Evolutionary conservation across 2,329 filamentous ascomycete species (phyloP).

Genomic region (Colletotrichum coccodes): DNA sequence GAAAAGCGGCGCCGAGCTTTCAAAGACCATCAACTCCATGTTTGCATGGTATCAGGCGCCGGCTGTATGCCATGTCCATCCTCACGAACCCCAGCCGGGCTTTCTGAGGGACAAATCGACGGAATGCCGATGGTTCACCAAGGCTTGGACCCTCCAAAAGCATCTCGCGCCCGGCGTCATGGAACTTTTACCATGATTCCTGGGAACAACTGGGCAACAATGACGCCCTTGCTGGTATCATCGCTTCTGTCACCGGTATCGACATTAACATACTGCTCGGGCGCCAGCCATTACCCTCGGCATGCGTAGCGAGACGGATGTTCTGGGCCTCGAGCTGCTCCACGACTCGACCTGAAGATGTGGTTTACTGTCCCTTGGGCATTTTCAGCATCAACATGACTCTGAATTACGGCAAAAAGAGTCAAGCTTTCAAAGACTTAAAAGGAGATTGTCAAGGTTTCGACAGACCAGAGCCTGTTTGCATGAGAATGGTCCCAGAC

Average conservation of each 20-base stretch:
- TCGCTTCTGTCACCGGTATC: constrained; percentile 43
- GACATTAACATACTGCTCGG: not conserved
- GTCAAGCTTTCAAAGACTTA: constrained; percentile 36
- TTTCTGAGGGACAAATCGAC: not conserved
- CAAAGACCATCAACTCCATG: constrained; percentile 31
- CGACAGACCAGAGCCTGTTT: constrained; percentile 7
- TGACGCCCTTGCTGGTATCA: not conserved
- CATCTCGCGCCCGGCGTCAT: constrained; percentile 37
- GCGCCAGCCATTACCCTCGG: constrained; percentile 4
- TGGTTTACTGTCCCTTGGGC: constrained; percentile 39
- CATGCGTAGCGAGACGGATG: constrained; percentile 38
- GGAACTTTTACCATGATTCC: constrained; percentile 32
- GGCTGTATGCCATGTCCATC: constrained; percentile 11
- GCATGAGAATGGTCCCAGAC: not conserved
- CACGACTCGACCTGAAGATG: constrained; percentile 36
- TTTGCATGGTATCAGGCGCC: constrained; percentile 29
- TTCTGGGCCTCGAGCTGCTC: constrained; percentile 37
- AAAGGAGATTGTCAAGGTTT: not conserved
- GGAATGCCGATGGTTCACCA: constrained; percentile 35
- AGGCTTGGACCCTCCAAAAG: constrained; percentile 38
- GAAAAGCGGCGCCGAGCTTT: constrained; percentile 20
- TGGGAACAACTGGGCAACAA: constrained; percentile 36
- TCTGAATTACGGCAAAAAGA: constrained; percentile 38
- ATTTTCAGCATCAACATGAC: constrained; percentile 41
- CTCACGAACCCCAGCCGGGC: constrained; percentile 6